Percentiles rank a stretch among this genome's conserved stretches.
These are phyloP conservation scores for Penicillium desertorum DNA, from an alignment of 495 filamentous ascomycete genomes.

Conservation along the genomic window DNA sequence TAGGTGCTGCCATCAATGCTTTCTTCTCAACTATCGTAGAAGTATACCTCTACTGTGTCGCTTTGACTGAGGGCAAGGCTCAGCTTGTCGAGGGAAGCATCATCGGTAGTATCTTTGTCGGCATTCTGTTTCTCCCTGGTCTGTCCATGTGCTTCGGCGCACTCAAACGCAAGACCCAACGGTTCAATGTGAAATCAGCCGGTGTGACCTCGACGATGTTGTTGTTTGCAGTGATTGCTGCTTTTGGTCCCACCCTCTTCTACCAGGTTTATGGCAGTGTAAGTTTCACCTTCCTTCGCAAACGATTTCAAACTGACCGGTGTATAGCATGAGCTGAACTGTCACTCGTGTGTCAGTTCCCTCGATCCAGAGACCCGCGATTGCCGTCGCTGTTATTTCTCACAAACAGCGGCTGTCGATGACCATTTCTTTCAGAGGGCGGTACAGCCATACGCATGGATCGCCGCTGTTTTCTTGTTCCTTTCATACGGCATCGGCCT, in stretches of 20 bases:
- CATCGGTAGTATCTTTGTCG: constrained; percentile 96
- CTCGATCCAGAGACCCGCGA: constrained; percentile 54
- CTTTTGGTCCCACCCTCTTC: constrained; percentile 97
- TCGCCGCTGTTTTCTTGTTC: constrained; percentile 82
- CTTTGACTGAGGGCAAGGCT: constrained; percentile 88
- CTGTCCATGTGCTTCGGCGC: constrained; percentile 98
- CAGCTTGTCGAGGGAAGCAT: constrained; percentile 94
- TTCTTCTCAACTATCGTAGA: constrained; percentile 99
- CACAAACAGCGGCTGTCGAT: constrained; percentile 78
- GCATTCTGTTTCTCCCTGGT: constrained; percentile 94
- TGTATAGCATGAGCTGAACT: constrained; percentile 82
- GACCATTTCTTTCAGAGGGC: constrained; percentile 86
- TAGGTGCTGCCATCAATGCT: constrained; percentile 96
- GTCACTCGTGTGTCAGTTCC: constrained; percentile 66
- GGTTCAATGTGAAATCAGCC: constrained; percentile 96
- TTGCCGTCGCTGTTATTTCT: constrained; percentile 92
- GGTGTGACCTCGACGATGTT: constrained; percentile 99
- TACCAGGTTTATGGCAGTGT: constrained; percentile 98
- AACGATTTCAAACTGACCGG: constrained; percentile 18
- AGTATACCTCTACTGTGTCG: constrained; percentile 96
- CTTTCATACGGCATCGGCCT: constrained; percentile 90
- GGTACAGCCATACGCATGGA: constrained; percentile 89
- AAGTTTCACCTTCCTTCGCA: constrained; percentile 34
- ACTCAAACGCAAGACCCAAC: constrained; percentile 95
- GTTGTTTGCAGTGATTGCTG: constrained; percentile 92